Percentiles rank a stretch among this genome's conserved stretches.
phyloP scores from a whole-genome alignment of 805 yeast species.

The Saccharomyces paradoxus region DNA sequence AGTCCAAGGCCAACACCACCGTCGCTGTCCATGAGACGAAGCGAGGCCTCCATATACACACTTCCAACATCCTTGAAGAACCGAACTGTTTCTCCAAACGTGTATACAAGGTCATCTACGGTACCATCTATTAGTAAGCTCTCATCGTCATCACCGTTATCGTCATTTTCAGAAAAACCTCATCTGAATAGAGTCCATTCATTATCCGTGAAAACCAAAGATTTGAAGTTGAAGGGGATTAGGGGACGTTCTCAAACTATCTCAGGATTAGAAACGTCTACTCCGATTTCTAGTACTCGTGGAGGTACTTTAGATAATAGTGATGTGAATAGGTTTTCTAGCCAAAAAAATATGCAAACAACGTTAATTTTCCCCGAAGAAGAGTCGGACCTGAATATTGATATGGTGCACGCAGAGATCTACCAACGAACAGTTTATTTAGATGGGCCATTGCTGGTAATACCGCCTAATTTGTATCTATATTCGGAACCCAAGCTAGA shows the following conservation, averaged over 20 bases:
- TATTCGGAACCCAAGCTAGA: slow-evolving; percentile 66
- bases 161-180: neutral
- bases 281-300: slow-evolving; percentile 3
- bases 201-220: slow-evolving; percentile 17
- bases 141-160: neutral
- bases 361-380: slow-evolving; percentile 11
- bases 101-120: neutral
- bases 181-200: slow-evolving; percentile 12
- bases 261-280: slow-evolving; percentile 6
- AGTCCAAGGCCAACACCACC: neutral
- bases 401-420: slow-evolving; percentile 20
- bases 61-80: neutral
- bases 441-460: slow-evolving; percentile 68
- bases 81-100: neutral
- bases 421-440: slow-evolving; percentile 54
- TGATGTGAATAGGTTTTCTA: neutral
- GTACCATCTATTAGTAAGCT: neutral
- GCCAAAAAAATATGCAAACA: slow-evolving; percentile 3
- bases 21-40: slow-evolving; percentile 4
- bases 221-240: neutral
- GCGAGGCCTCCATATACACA: slow-evolving; percentile 22
- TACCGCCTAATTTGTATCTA: slow-evolving; percentile 54
- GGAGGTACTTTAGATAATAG: neutral
- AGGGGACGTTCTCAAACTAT: slow-evolving; percentile 16
- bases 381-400: slow-evolving; percentile 2